Percentiles rank a stretch among this genome's conserved stretches.
These are phyloP conservation scores for Mycena indigotica DNA, from an alignment of 768 basidiomycete genomes.

Conservation along the genomic window DNA sequence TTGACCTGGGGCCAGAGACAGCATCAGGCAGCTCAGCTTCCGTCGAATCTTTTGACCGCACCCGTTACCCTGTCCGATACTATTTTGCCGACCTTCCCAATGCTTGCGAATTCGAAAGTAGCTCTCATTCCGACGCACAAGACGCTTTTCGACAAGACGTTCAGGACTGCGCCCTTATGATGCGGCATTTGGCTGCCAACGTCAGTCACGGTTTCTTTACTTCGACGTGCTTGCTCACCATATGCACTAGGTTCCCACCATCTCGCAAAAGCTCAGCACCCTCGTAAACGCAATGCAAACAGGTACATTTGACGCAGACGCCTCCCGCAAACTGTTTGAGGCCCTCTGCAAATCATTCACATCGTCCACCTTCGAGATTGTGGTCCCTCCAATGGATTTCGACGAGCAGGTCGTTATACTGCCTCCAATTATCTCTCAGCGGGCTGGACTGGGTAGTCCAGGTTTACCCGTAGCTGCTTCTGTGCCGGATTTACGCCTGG, in stretches of 20 bases:
- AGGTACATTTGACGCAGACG: constrained; percentile 52
- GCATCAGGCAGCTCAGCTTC: constrained; percentile 21
- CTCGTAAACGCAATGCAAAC: constrained; percentile 50
- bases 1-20: constrained; percentile 37
- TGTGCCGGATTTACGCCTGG: neutral
- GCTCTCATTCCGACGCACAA: constrained; percentile 2
- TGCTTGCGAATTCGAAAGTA: constrained; percentile 27
- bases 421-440: neutral
- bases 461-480: neutral
- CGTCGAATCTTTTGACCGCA: constrained; percentile 35
- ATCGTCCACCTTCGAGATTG: constrained; percentile 40
- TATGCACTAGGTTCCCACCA: constrained; percentile 38
- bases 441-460: neutral
- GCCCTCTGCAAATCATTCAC: constrained; percentile 49
- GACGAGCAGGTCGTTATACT: neutral
- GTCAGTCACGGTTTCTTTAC: constrained; percentile 26
- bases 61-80: constrained; percentile 41
- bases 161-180: constrained; percentile 41
- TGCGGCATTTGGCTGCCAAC: constrained; percentile 37
- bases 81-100: constrained; percentile 37
- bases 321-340: constrained; percentile 51
- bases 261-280: constrained; percentile 43
- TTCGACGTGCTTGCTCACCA: neutral
- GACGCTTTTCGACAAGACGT: constrained; percentile 40
- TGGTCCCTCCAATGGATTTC: neutral